Conservation (phyloP, 306 rosid species). For the Trifolium fragiferum region DNA sequence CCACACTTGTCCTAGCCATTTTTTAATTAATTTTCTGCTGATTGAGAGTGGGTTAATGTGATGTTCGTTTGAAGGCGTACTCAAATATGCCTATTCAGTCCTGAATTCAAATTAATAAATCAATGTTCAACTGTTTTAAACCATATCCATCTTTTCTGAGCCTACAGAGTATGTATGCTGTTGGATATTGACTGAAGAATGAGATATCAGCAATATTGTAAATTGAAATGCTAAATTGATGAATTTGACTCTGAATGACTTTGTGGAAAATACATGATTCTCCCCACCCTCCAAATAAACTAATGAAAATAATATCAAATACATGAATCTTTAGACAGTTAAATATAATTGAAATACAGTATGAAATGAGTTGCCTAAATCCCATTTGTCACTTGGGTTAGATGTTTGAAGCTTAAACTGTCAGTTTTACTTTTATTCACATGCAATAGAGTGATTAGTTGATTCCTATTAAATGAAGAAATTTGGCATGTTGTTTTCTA, state of each 20-base stretch:
- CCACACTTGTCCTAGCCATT: no score
- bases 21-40: no score
- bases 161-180: neutral
- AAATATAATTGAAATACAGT: slow-evolving; percentile 15
- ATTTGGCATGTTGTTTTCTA: neutral
- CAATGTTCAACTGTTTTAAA: neutral
- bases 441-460: neutral
- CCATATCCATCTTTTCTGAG: neutral
- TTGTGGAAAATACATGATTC: slow-evolving; percentile 14
- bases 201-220: neutral
- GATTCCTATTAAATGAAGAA: slow-evolving; percentile 6
- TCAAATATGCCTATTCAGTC: neutral
- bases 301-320: neutral
- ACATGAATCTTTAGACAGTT: neutral
- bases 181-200: slow-evolving; percentile 2
- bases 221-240: neutral
- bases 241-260: neutral
- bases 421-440: neutral
- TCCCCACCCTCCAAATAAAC: neutral
- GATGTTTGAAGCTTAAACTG: slow-evolving; percentile 8
- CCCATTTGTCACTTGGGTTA: slow-evolving; percentile 2
- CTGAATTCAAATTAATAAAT: neutral
- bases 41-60: no score
- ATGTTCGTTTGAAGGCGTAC: neutral
- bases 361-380: slow-evolving; percentile 22